Conservation (phyloP, 257 asterid species). For the Nicotiana attenuata region DNA sequence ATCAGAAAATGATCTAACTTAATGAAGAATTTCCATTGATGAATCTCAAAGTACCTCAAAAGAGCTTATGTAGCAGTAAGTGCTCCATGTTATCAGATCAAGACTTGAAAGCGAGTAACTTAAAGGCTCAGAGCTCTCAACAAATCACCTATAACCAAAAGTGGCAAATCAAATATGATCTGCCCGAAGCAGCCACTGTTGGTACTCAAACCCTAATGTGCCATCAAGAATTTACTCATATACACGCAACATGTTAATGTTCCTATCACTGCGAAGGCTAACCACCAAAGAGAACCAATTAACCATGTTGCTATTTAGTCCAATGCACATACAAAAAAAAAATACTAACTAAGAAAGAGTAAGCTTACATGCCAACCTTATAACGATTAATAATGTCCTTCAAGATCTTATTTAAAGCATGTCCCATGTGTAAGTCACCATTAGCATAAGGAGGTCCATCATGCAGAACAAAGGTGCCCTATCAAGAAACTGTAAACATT, state of each 20-base stretch:
- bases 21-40: neutral
- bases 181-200: neutral
- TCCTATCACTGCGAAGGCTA: neutral
- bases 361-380: constrained; percentile 45
- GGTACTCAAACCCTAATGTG: neutral
- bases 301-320: neutral
- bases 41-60: constrained; percentile 3
- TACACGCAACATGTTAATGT: neutral
- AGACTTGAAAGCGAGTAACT: neutral
- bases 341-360: neutral
- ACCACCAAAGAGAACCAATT: neutral
- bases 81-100: neutral
- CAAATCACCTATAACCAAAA: neutral
- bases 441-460: constrained; percentile 99
- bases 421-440: constrained; percentile 98
- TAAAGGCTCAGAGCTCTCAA: neutral
- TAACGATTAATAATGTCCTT: constrained; percentile 95
- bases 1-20: constrained; percentile 5
- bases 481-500: constrained; percentile 33
- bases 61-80: neutral
- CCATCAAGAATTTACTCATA: neutral
- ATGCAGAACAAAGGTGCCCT: constrained; percentile 93
- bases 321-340: neutral
- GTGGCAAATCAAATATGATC: neutral
- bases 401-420: constrained; percentile 93